Conservation (phyloP, 1,284 basidiomycete genomes). For the Rhodotorula glutinis region DNA sequence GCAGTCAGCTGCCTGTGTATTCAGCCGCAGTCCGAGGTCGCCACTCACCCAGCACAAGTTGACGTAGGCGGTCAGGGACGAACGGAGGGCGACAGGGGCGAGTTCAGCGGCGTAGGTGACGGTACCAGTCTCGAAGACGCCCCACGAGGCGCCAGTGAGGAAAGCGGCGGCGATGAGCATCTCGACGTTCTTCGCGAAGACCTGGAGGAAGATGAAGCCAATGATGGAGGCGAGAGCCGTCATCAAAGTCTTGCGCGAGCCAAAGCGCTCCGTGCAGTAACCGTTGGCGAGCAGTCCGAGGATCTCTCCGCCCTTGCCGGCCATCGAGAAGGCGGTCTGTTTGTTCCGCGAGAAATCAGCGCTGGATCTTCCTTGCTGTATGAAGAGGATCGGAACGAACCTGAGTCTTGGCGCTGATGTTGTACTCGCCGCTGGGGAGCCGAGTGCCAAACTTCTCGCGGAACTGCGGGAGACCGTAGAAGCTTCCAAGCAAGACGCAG, state of each 20-base stretch:
- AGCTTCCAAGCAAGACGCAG: constrained; percentile 43
- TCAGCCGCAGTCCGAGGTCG: too few species aligned
- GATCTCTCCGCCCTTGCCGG: constrained; percentile 47
- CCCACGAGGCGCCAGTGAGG: constrained; percentile 29
- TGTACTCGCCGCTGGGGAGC: constrained; percentile 44
- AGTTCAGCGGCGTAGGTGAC: constrained; percentile 55
- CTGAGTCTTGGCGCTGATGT: constrained; percentile 47
- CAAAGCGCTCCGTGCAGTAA: constrained; percentile 48
- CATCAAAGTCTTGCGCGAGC: constrained; percentile 47
- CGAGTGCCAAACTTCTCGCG: constrained; percentile 23
- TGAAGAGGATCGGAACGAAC: too few species aligned
- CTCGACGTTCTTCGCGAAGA: constrained; percentile 50
- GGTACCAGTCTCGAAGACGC: constrained; percentile 51
- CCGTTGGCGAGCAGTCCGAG: constrained; percentile 51
- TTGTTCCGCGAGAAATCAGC: too few species aligned
- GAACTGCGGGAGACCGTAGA: constrained; percentile 50
- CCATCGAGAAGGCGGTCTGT: constrained; percentile 52
- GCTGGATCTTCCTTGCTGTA: too few species aligned
- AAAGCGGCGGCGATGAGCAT: constrained; percentile 45
- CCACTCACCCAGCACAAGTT: constrained; percentile 38
- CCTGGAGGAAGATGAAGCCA: constrained; percentile 47
- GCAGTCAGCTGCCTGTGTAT: too few species aligned
- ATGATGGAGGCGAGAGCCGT: constrained; percentile 45
- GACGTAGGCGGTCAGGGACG: constrained; percentile 53
- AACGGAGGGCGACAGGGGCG: constrained; percentile 52